These are phyloP conservation scores for Kazachstania martiniae DNA, from an alignment of 805 yeast genomes.

Conservation along the genomic window DNA sequence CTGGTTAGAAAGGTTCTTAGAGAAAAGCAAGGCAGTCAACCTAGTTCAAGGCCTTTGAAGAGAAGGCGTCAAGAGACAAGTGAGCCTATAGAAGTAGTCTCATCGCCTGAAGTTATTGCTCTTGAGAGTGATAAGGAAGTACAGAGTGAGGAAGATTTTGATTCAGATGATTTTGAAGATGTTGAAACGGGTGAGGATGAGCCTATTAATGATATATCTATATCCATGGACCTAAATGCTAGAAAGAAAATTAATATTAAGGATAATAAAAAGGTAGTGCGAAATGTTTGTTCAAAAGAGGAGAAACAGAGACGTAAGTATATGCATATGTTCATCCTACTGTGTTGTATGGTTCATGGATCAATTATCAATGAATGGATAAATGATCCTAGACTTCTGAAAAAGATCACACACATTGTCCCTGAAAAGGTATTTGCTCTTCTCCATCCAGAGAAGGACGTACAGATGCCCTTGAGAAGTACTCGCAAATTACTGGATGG, in stretches of 20 bases:
- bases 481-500: constrained; percentile 71
- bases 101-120: constrained; percentile 5
- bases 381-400: constrained; percentile 35
- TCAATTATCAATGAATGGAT: constrained; percentile 66
- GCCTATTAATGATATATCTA: constrained; percentile 16
- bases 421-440: constrained; percentile 38
- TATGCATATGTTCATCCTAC: constrained; percentile 49
- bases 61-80: constrained; percentile 5
- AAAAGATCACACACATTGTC: constrained; percentile 33
- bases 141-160: constrained; percentile 16
- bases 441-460: constrained; percentile 36
- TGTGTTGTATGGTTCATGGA: constrained; percentile 57
- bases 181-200: constrained; percentile 8
- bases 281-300: constrained; percentile 37
- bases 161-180: constrained; percentile 21
- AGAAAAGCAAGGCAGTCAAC: constrained; percentile 10
- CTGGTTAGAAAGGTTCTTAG: constrained; percentile 20
- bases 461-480: constrained; percentile 29
- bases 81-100: neutral
- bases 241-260: constrained; percentile 7
- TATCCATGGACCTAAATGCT: constrained; percentile 16
- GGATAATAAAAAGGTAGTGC: constrained; percentile 15
- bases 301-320: constrained; percentile 43
- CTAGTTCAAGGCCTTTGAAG: constrained; percentile 8
- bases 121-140: constrained; percentile 7